A percentile compares a stretch with the other conserved stretches of the same genome.
These are phyloP conservation scores for Wickerhamomyces queroliae DNA, from an alignment of 805 yeast species.

Conservation along the genomic window DNA sequence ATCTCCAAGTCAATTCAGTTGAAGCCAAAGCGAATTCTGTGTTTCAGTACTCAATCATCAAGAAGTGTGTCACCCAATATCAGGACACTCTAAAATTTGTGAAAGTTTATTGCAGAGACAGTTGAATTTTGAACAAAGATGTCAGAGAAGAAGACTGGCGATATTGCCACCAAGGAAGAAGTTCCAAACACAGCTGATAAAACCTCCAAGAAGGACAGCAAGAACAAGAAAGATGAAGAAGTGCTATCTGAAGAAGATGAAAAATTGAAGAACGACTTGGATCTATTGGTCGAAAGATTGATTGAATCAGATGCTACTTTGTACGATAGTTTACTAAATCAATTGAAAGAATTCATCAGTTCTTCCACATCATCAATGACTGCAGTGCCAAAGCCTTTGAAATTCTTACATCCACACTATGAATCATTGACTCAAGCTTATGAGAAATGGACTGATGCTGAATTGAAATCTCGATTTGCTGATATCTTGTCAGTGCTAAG, in stretches of 20 bases:
- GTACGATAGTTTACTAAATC: slow-evolving; percentile 56
- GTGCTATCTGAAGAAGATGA: slow-evolving; percentile 92
- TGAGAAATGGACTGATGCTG: slow-evolving; percentile 54
- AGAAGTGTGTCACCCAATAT: slow-evolving; percentile 6
- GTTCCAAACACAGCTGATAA: slow-evolving; percentile 1
- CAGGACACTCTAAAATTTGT: no score
- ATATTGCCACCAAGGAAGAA: slow-evolving; percentile 20
- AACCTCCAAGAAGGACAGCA: slow-evolving; percentile 8
- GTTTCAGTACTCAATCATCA: no score
- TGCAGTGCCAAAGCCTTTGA: slow-evolving; percentile 98
- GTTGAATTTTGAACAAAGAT: not conserved
- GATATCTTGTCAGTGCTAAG: slow-evolving; percentile 91
- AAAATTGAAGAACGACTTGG: slow-evolving; percentile 80
- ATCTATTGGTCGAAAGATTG: slow-evolving; percentile 76
- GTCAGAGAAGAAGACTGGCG: slow-evolving; percentile 13
- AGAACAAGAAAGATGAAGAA: slow-evolving; percentile 45
- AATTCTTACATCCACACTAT: slow-evolving; percentile 87
- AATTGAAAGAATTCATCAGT: slow-evolving; percentile 71
- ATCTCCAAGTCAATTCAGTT: no score
- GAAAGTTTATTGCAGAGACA: no score
- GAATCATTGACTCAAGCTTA: slow-evolving; percentile 60
- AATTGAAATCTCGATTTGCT: slow-evolving; percentile 56
- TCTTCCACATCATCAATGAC: slow-evolving; percentile 98
- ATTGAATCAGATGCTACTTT: slow-evolving; percentile 40
- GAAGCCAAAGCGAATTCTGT: no score